phyloP scores from a whole-genome alignment of 2,329 filamentous ascomycete genomes.

The Thielaviopsis punctulata region DNA sequence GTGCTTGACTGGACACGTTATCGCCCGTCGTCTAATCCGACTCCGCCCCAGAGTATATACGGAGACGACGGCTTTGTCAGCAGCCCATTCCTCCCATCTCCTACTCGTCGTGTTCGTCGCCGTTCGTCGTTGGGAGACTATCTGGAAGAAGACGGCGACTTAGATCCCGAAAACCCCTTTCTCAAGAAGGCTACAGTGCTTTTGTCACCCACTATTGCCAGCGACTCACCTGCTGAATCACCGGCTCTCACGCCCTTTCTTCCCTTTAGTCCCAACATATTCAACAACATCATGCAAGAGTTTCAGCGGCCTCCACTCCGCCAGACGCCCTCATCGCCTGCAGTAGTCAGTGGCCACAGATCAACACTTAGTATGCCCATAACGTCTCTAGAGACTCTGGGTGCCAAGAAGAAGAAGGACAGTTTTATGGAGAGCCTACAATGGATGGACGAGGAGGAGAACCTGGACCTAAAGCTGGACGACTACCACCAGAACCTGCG shows the following conservation, averaged over 20 bases:
- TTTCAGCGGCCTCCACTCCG: slow-evolving; percentile 16
- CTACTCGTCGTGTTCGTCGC: slow-evolving; percentile 18
- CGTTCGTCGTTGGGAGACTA: slow-evolving; percentile 6
- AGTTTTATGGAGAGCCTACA: slow-evolving; percentile 50
- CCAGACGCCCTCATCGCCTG: slow-evolving; percentile 17
- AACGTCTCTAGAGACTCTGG: slow-evolving; percentile 14
- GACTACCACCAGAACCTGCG: slow-evolving; percentile 51
- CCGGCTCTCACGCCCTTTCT: background rate
- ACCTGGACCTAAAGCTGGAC: slow-evolving; percentile 51
- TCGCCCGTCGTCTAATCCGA: slow-evolving; percentile 11
- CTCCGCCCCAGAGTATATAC: slow-evolving; percentile 9
- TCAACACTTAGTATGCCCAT: slow-evolving; percentile 11
- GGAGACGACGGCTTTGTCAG: slow-evolving; percentile 12
- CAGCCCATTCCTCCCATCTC: slow-evolving; percentile 32
- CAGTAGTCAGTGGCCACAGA: slow-evolving; percentile 17
- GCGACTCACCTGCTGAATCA: slow-evolving; percentile 4
- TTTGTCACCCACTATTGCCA: slow-evolving; percentile 6
- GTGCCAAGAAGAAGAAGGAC: slow-evolving; percentile 26
- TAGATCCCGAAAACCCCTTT: slow-evolving; percentile 9
- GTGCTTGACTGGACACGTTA: slow-evolving; percentile 10
- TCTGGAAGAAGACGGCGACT: slow-evolving; percentile 7
- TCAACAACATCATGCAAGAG: background rate
- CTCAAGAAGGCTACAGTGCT: slow-evolving; percentile 8
- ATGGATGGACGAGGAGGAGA: slow-evolving; percentile 57
- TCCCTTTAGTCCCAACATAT: slow-evolving; percentile 4